A percentile compares a stretch with the other conserved stretches of the same genome.
Evolutionary conservation across 177 flowering plant genomes (phyloP).

Genomic region (Vitis hybrid): DNA sequence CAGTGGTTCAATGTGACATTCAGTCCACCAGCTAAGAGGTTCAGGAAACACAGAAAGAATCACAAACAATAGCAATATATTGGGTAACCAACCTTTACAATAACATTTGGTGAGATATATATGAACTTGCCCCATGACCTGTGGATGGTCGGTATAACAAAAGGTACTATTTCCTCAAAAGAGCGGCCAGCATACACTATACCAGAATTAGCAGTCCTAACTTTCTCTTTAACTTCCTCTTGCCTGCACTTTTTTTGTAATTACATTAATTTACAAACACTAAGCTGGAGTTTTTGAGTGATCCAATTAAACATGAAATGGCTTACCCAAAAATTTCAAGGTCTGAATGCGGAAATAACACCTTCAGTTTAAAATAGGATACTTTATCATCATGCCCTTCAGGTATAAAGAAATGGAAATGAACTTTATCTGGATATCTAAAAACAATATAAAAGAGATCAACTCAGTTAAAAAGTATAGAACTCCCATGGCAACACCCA

Average conservation of each 20-base stretch:
- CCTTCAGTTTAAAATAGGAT: slow-evolving; percentile 29
- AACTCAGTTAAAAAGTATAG: too few relatives aligned
- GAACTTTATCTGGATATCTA: slow-evolving; percentile 24
- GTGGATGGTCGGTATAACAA: slow-evolving; percentile 21
- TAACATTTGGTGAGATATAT: slow-evolving; percentile 26
- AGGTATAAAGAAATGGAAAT: slow-evolving; percentile 34
- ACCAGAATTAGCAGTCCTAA: slow-evolving; percentile 7
- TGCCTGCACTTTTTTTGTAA: slow-evolving; percentile 16
- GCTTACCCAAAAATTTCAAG: slow-evolving; percentile 34
- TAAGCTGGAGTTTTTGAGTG: background rate
- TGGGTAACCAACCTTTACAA: slow-evolving; percentile 25
- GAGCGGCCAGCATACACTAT: slow-evolving; percentile 3
- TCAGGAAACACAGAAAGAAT: too few relatives aligned
- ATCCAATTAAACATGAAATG: background rate
- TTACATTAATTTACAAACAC: background rate
- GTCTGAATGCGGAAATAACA: slow-evolving; percentile 31
- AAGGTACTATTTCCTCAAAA: slow-evolving; percentile 26
- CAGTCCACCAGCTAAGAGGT: too few relatives aligned
- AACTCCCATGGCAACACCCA: too few relatives aligned
- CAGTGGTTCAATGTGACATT: too few relatives aligned
- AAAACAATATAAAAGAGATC: background rate
- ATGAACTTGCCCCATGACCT: slow-evolving; percentile 21
- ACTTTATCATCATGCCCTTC: slow-evolving; percentile 22
- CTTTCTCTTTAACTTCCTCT: slow-evolving; percentile 19
- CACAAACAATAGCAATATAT: too few relatives aligned